A percentile compares a stretch with the other conserved stretches of the same genome.
These are phyloP conservation scores for Podaxis carcinomalis DNA, from an alignment of 768 basidiomycete species.

Conservation along the genomic window DNA sequence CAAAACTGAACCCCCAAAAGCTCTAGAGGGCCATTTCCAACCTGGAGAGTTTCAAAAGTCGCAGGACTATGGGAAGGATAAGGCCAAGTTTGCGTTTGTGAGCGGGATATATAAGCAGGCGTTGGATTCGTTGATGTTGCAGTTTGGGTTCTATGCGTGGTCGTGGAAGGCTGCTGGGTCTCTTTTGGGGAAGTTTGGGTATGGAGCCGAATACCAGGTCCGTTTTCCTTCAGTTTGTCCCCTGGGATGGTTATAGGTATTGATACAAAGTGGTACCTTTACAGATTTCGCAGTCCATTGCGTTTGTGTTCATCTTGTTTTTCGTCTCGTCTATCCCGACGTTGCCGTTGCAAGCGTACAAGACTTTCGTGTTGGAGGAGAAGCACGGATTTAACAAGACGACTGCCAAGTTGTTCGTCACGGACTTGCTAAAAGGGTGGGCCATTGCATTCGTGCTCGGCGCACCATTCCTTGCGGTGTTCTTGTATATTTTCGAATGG, in stretches of 20 bases:
- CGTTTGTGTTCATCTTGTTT: slow-evolving; percentile 67
- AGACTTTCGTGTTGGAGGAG: slow-evolving; percentile 92
- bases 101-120: slow-evolving; percentile 71
- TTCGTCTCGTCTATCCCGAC: slow-evolving; percentile 62
- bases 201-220: slow-evolving; percentile 72
- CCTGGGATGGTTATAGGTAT: not conserved
- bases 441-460: slow-evolving; percentile 66
- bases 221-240: slow-evolving; percentile 17
- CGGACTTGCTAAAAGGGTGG: slow-evolving; percentile 82
- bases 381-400: slow-evolving; percentile 98
- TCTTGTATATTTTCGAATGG: slow-evolving; percentile 89
- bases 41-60: slow-evolving; percentile 79
- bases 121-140: slow-evolving; percentile 66
- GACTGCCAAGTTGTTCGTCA: slow-evolving; percentile 67
- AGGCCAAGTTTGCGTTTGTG: slow-evolving; percentile 76
- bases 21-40: slow-evolving; percentile 65
- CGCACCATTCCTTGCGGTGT: slow-evolving; percentile 79
- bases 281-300: slow-evolving; percentile 82
- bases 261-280: not conserved
- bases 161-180: slow-evolving; percentile 67
- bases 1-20: slow-evolving; percentile 65
- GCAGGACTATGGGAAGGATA: slow-evolving; percentile 88
- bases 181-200: slow-evolving; percentile 50
- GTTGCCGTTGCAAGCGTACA: slow-evolving; percentile 76
- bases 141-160: slow-evolving; percentile 79